Base-by-base conservation (phyloP, 106 monocot species). In the Gastrodia elata region DNA sequence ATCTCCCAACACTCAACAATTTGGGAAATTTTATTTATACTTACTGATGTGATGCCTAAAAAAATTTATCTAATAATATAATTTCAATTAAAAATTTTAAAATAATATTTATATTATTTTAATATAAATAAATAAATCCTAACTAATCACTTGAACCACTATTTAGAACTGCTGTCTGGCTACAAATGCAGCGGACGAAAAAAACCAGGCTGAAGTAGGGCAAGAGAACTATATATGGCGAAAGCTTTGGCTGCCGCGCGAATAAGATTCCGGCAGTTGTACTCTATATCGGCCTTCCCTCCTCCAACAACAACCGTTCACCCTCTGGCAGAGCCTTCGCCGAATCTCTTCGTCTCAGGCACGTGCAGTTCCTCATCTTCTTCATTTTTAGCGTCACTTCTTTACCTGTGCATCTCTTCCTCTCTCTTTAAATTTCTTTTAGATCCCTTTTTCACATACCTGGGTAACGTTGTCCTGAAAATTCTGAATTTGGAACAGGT, bases 291-390 rank as follows among this genome's bases (percentile, higher is more conserved):
- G 1, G n/a, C 77, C 40, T 74, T 79, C 34, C 75, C 83, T 39
- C 79, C 82, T 39, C 68, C 72, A 27, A 34, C 69, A 6, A 34
- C 78, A 38, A 69, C 77, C 73, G 64, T 68, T 14, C 73, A 59
- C 15, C 74, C 84, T 0, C 9, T 38, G 44, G 81, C 75, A 8
- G 87, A 87, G 26, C 87, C 81, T 16, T 81, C 76, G 7, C 78
- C 84, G 27, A 84, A 81, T 57, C 87, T 87, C 34, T 87, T 87
- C 71, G 71, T 87, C 42, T 87, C 87, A 36, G 87, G 87, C 65
- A 32, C 27, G 8, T 22, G 10, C 32, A 6, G 0, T 15, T 41
- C 26, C 43, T 73, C 22, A 10, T 33, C 4, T 32, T 61, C 7
- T 32, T 61, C 2, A 7, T 30, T 32, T 46, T 33, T 40, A 15